Conservation (phyloP, 2,329 filamentous ascomycete genomes). For the Bipolaris bicolor region DNA sequence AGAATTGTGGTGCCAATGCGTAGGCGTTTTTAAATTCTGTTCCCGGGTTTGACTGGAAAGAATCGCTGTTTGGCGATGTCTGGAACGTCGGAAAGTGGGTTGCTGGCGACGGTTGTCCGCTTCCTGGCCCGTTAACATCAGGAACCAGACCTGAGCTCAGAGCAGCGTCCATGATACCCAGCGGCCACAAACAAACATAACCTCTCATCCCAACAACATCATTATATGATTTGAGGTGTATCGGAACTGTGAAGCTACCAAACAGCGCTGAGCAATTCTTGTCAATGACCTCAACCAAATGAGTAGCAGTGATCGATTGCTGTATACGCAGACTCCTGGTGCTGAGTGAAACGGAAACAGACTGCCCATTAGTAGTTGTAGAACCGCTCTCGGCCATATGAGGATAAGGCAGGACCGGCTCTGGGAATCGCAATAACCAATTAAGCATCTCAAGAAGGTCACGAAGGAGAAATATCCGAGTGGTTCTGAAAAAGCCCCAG, state of each 20-base stretch:
- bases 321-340: constrained; percentile 22
- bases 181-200: constrained; percentile 36
- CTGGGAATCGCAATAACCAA: constrained; percentile 38
- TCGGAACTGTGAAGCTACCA: constrained; percentile 32
- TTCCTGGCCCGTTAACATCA: constrained; percentile 21
- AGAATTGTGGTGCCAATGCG: constrained; percentile 7
- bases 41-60: constrained; percentile 7
- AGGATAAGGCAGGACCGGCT: constrained; percentile 2
- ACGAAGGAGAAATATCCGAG: constrained; percentile 35
- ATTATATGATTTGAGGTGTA: constrained; percentile 28
- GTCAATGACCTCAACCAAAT: constrained; percentile 33
- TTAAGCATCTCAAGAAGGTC: constrained; percentile 41
- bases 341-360: constrained; percentile 15
- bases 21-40: constrained; percentile 5
- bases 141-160: constrained; percentile 35
- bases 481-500: constrained; percentile 41
- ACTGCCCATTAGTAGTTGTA: constrained; percentile 5
- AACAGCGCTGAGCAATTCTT: constrained; percentile 33
- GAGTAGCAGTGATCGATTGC: constrained; percentile 25
- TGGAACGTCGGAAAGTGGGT: background rate
- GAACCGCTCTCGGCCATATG: background rate
- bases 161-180: constrained; percentile 37
- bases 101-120: constrained; percentile 4
- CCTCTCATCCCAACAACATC: constrained; percentile 39
- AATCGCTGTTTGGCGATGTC: constrained; percentile 2